Base-by-base conservation (phyloP, 768 basidiomycete genomes). In the Filobasidium floriforme region DNA sequence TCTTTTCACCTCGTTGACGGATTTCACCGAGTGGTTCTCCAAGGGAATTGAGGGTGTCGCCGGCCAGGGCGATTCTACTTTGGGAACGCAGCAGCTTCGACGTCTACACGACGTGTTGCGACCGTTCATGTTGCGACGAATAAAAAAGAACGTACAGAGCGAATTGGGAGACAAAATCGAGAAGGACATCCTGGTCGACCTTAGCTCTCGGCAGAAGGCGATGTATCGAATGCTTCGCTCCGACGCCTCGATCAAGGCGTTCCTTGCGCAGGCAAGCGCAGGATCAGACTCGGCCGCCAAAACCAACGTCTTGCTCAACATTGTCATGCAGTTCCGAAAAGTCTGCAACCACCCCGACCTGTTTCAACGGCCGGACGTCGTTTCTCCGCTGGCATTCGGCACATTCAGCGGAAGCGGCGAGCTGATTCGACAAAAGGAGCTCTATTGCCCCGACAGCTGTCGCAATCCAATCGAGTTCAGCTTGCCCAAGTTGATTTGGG, bases 321-420 rank as follows among this genome's bases (percentile, higher is more conserved):
- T 99, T 67, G 96, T 99, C 68, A 99, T 99, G 96, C 96, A 99
- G 77, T 98, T 98, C 83, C 87, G 96, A 71, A 99, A 99, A 83
- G 91, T 94, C 69, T 98, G 94, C 83, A 98, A 97, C 73, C 96
- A 99, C 72, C 96, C 96, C 0, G 94, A 98, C 76, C 83, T 99
- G 32, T 99, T 99, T 76, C 92, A 98, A 77, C 86, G 96, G 18
- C 93, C 93, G 29, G 96, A 98, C 76, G 93, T 99, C 49, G 83
- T 88, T 11, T 89, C 93, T 0, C 93, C 96, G 0, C 90, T 90
- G 77, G 89, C 93, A 1, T 96, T 98, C 76, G 85, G 87, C 57
- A 81, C 83, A 24, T 94, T 89, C 76, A 89, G 88, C 51, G 85
- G 84, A 60, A 87, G 92, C 4, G 89, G 88, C 9, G 87, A 88